Evolutionary conservation across 2,329 filamentous ascomycete genomes (phyloP).

Genomic region (Pyrenophora seminiperda): DNA sequence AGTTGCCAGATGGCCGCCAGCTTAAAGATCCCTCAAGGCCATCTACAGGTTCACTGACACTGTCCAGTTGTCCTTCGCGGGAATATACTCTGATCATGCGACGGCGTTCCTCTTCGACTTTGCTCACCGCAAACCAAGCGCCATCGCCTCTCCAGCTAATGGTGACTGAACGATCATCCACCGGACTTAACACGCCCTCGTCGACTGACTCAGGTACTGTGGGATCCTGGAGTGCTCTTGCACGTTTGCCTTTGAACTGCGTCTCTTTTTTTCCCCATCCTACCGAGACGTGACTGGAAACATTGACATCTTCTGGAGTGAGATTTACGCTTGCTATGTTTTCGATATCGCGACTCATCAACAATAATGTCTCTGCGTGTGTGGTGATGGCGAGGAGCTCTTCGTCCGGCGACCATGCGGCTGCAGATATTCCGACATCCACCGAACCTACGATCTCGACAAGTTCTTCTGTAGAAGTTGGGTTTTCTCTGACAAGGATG

Average conservation of each 20-base stretch:
- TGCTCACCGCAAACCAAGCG: constrained; percentile 85
- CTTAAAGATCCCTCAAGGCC: constrained; percentile 84
- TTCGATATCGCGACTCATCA: constrained; percentile 93
- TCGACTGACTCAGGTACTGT: constrained; percentile 94
- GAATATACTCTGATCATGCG: constrained; percentile 89
- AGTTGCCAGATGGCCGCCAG: constrained; percentile 89
- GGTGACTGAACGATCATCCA: constrained; percentile 72
- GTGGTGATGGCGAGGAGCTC: constrained; percentile 86
- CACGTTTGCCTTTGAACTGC: constrained; percentile 92
- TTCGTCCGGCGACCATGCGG: constrained; percentile 93
- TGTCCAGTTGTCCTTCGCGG: constrained; percentile 86
- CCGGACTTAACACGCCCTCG: constrained; percentile 73
- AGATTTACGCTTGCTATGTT: constrained; percentile 76
- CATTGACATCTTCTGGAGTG: constrained; percentile 75
- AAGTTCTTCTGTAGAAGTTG: constrained; percentile 69
- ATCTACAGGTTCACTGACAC: constrained; percentile 93
- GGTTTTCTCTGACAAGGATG: constrained; percentile 77
- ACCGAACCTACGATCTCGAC: constrained; percentile 97
- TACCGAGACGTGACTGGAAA: constrained; percentile 93
- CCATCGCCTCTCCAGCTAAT: constrained; percentile 97
- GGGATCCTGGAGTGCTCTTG: constrained; percentile 84
- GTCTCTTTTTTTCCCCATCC: constrained; percentile 99
- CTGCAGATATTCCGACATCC: constrained; percentile 86
- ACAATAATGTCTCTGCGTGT: constrained; percentile 75
- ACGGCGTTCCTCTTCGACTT: constrained; percentile 69